These are phyloP conservation scores for Psilocybe cubensis DNA, from an alignment of 768 basidiomycete species.

Conservation along the genomic window DNA sequence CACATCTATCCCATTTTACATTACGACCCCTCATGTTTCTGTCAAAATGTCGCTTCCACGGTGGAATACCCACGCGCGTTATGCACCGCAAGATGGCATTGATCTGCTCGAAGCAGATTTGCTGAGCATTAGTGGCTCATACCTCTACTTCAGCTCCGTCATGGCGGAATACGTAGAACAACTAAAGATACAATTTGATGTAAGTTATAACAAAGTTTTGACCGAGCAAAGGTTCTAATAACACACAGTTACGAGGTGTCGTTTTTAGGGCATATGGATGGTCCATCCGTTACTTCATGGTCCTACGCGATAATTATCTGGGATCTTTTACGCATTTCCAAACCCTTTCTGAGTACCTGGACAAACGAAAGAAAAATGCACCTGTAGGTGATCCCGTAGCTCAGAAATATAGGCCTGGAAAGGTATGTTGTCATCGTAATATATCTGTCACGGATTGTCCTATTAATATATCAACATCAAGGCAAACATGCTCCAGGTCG, in stretches of 20 bases:
- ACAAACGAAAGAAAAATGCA: conserved; percentile 58
- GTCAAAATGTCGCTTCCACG: conserved; percentile 74
- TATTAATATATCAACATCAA: conserved; percentile 31
- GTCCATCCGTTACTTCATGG: conserved; percentile 88
- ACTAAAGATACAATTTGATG: conserved; percentile 67
- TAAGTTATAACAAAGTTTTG: conserved; percentile 30
- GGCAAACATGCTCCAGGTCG: conserved; percentile 85
- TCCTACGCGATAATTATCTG: conserved; percentile 91
- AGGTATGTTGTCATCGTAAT: conserved; percentile 46
- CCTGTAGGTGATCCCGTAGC: conserved; percentile 82
- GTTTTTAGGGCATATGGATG: conserved; percentile 81
- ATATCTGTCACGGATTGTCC: background rate
- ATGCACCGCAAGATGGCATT: conserved; percentile 60
- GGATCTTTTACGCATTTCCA: conserved; percentile 93
- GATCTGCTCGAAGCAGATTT: conserved; percentile 62
- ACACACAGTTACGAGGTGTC: conserved; percentile 35
- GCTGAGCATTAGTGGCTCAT: conserved; percentile 68
- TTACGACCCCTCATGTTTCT: conserved; percentile 60
- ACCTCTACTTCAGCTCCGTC: conserved; percentile 72
- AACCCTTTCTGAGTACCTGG: conserved; percentile 84
- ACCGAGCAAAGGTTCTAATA: background rate
- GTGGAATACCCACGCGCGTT: conserved; percentile 87
- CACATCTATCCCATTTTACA: conserved; percentile 65
- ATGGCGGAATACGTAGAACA: conserved; percentile 78
- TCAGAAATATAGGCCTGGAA: conserved; percentile 78